Base-by-base conservation (phyloP, 768 basidiomycete species). In the Scleroderma bovista region DNA sequence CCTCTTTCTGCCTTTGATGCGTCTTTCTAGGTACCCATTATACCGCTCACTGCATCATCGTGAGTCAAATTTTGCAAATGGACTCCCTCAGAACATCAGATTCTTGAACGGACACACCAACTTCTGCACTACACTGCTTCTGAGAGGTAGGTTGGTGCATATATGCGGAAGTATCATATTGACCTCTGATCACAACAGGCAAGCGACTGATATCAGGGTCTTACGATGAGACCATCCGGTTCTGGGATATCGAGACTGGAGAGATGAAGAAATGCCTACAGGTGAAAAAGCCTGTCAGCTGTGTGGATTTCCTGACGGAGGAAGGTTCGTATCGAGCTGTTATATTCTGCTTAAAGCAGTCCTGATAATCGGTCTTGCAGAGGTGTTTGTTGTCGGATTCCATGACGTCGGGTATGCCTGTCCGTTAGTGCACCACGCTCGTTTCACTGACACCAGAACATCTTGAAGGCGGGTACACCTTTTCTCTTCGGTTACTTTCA, bases 301-400 rank as follows among this genome's bases (percentile, higher is more conserved):
- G 93, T 66, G 81, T 94, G 37, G 90, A 93, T 61, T 93, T 88
- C 65, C 69, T 89, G 54, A 78, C 81, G 1, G 86, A 90, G 47
- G 88, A 91, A 69, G 86, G 86, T 84, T 36, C 1, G 49, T 38
- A 73, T 12, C 26, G 29, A 1, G 22, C 24, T 39, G 3, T 26
- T 8, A 2, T 17, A 19, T 19, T 29, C 17, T 36, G 22, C 44
- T 2, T 16, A 22, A 41, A 51, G 16, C 2, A 15, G 31, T 9
- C n/a, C 46, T 57, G 15, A 67, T 20, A 29, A 36, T 26, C 3
- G 44, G 38, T 22, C 36, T 10, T 31, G 15, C 52, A 88, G 85
- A 90, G 77, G 88, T 93, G 3, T 89, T 94, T 50, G 92, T 91
- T 13, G 89, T 91, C 31, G 93, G 92, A 1, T 93, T 93, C 69